Base-by-base conservation (phyloP, 2,329 filamentous ascomycete genomes). In the Pseudogymnoascus sp. region DNA sequence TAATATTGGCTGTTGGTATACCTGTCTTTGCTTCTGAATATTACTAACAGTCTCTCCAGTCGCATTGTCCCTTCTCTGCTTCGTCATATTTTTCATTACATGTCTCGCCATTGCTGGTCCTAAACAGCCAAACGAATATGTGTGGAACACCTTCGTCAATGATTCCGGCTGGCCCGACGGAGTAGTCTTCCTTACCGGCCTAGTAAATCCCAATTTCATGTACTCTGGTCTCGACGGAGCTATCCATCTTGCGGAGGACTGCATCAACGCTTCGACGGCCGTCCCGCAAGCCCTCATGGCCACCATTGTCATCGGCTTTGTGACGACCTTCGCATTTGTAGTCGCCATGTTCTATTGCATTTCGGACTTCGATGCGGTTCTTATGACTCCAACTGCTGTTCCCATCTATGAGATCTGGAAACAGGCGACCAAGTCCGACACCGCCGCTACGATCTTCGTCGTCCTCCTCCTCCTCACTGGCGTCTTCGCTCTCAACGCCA, bases 111-210 rank as follows among this genome's bases (percentile, higher is more conserved):
- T 43, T n/a, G 39, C 41, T 4, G 45, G 45, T 14, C 61, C 61
- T 10, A 62, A 62, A 16, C 39, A 43, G 19, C 61, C 61, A 48
- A 19, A 62, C 19, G 61, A 62, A 16, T 62, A 51, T 19, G 61
- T 62, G 11, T 62, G 61, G 61, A 48, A 43, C 1, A 62, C 31
- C 8, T 81, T 79, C 62, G 67, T 70, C 25, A 80, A 81, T 66
- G 71, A 75, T 28, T 77, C 76, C 0, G 76, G 77, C 2, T 80
- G 78, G 78, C 73, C 14, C 71, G 75, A 77, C 28, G 77, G 76
- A 0, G 75, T 79, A 23, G 78, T 77, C 25, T 79, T 80, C 65
- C 77, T 81, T 51, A 77, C 80, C 0, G 79, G 79, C 6, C 71
- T 81, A 37, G 76, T 80, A 1, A 79, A 81, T 65, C 72, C 72